Conservation (phyloP, 2,329 filamentous ascomycete genomes). For the Aaosphaeria arxii region DNA sequence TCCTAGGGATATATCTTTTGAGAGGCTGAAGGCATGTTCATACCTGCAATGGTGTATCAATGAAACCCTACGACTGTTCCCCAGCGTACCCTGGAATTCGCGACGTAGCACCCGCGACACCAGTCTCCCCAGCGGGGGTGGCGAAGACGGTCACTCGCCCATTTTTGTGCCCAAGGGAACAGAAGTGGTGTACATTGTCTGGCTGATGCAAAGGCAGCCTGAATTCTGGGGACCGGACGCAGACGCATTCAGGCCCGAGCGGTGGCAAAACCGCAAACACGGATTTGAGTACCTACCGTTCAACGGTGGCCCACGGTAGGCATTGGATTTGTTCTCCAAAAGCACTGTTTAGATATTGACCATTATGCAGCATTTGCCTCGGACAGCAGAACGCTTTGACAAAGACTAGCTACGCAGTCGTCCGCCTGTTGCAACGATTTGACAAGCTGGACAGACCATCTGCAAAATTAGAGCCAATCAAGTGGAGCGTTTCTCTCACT, state of each 20-base stretch:
- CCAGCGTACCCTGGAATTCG: slow-evolving; percentile 18
- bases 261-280: slow-evolving; percentile 15
- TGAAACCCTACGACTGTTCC: slow-evolving; percentile 14
- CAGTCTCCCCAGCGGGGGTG: slow-evolving; percentile 25
- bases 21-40: neutral
- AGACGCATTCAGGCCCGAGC: slow-evolving; percentile 18
- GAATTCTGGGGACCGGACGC: slow-evolving; percentile 14
- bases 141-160: slow-evolving; percentile 16
- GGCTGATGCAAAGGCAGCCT: neutral
- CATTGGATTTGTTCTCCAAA: no score
- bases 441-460: no score
- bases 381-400: slow-evolving; percentile 19
- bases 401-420: slow-evolving; percentile 10
- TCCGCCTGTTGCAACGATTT: slow-evolving; percentile 8
- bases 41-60: neutral
- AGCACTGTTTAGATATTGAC: slow-evolving; percentile 3
- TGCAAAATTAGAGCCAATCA: no score
- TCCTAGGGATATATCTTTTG: neutral
- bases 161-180: slow-evolving; percentile 15
- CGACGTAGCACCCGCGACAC: slow-evolving; percentile 20
- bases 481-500: no score
- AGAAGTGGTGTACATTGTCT: neutral
- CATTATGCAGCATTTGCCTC: slow-evolving; percentile 15
- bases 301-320: neutral
- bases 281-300: slow-evolving; percentile 2